Percentiles rank a stretch among this genome's conserved stretches.
Evolutionary conservation across 768 basidiomycete genomes (phyloP).

Genomic region (Pleurotus pulmonarius): DNA sequence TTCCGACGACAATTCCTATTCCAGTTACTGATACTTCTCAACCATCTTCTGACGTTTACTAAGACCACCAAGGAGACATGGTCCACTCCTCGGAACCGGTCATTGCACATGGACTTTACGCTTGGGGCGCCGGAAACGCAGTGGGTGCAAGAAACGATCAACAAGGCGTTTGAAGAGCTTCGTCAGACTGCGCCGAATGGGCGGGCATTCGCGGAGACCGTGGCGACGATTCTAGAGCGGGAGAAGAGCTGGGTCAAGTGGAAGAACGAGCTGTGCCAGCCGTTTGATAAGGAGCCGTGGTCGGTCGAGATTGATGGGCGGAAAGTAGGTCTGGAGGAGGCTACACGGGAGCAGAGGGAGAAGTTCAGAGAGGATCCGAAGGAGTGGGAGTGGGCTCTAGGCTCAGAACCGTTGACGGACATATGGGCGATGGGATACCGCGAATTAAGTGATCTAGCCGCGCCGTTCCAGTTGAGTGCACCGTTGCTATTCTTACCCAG

Average conservation of each 20-base stretch:
- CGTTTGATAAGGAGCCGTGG: slow-evolving; percentile 76
- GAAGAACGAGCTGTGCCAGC: slow-evolving; percentile 80
- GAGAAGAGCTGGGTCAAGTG: slow-evolving; percentile 90
- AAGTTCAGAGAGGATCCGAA: slow-evolving; percentile 55
- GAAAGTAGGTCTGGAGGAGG: slow-evolving; percentile 58
- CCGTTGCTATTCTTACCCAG: slow-evolving; percentile 6
- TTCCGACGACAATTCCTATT: slow-evolving; percentile 93
- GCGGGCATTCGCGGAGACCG: slow-evolving; percentile 71
- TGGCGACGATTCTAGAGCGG: slow-evolving; percentile 65
- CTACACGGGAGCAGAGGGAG: slow-evolving; percentile 46
- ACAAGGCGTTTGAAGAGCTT: slow-evolving; percentile 55
- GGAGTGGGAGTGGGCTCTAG: slow-evolving; percentile 63
- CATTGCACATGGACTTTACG: slow-evolving; percentile 81
- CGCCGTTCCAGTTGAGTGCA: slow-evolving; percentile 58
- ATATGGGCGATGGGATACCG: slow-evolving; percentile 84
- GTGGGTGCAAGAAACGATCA: slow-evolving; percentile 73
- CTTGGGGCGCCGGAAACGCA: slow-evolving; percentile 62
- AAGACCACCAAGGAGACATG: slow-evolving; percentile 60
- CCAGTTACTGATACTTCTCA: slow-evolving; percentile 75
- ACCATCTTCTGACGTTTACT: slow-evolving; percentile 73
- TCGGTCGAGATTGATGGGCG: slow-evolving; percentile 41
- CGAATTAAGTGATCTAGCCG: slow-evolving; percentile 57
- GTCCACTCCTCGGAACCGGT: slow-evolving; percentile 65
- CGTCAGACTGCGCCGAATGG: slow-evolving; percentile 78
- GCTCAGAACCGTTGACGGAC: slow-evolving; percentile 70